phyloP scores from a whole-genome alignment of 164 flowering plant genomes.

The Magnolia changhungtana region DNA sequence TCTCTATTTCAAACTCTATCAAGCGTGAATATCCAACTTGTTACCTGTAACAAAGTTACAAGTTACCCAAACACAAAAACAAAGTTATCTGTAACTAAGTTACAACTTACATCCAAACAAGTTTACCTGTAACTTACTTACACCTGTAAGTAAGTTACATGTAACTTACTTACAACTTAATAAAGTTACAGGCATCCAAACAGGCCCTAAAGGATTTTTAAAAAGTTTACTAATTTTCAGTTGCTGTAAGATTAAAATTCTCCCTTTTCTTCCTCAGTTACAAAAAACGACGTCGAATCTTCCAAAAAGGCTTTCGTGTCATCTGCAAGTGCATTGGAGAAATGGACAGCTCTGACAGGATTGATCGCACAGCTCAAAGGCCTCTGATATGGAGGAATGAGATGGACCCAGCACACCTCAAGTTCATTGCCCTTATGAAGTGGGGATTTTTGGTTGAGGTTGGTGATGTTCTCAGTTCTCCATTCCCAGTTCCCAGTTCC shows the following conservation, averaged over 20 bases:
- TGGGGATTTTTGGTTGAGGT: neutral
- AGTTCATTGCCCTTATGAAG: neutral
- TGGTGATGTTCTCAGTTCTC: neutral
- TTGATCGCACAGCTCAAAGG: slow-evolving; percentile 18
- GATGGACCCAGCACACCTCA: neutral
- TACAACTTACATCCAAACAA: no score
- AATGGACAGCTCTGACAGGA: slow-evolving; percentile 19
- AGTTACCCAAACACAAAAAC: no score
- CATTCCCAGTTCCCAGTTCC: neutral
- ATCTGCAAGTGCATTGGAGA: slow-evolving; percentile 21
- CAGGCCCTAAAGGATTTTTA: no score
- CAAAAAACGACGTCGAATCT: slow-evolving; percentile 13
- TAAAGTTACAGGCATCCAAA: no score
- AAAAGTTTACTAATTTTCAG: neutral
- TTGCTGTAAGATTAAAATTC: neutral
- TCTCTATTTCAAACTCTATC: no score
- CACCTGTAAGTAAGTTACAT: no score
- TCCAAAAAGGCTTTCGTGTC: slow-evolving; percentile 17
- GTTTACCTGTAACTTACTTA: no score
- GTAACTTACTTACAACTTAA: no score
- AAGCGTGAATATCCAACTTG: no score
- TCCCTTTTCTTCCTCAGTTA: slow-evolving; percentile 8
- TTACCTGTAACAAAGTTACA: no score
- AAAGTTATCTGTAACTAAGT: no score
- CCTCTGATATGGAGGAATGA: slow-evolving; percentile 8